Evolutionary conservation across 192 early-diverging fungal species (phyloP).

Genomic region (Chytriomyces sp.): DNA sequence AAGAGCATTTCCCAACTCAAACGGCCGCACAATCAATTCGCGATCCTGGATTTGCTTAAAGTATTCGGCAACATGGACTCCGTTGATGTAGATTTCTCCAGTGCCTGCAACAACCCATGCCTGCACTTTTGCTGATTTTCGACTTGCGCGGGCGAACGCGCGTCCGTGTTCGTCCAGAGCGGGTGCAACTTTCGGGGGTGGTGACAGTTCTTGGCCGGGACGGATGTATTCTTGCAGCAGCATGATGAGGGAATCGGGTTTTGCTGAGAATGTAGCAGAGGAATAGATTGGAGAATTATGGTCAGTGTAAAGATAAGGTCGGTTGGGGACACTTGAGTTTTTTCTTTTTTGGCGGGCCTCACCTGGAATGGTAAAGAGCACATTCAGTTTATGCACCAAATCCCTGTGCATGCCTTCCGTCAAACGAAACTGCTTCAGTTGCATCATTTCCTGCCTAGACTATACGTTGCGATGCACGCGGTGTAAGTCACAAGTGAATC

Average conservation of each 20-base stretch:
- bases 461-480: slow-evolving; percentile 5
- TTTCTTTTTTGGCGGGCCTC: not conserved
- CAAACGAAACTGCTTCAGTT: slow-evolving; percentile 38
- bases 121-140: slow-evolving; percentile 80
- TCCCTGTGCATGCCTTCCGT: slow-evolving; percentile 38
- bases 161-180: slow-evolving; percentile 73
- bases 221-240: slow-evolving; percentile 41
- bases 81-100: slow-evolving; percentile 74
- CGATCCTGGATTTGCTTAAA: slow-evolving; percentile 72
- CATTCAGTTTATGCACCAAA: slow-evolving; percentile 53
- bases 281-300: too few species aligned
- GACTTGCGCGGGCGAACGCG: slow-evolving; percentile 73
- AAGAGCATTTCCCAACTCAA: slow-evolving; percentile 67
- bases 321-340: too few species aligned
- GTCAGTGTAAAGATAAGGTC: too few species aligned
- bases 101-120: slow-evolving; percentile 76
- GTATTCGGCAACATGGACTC: slow-evolving; percentile 72
- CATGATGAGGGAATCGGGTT: slow-evolving; percentile 9
- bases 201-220: slow-evolving; percentile 33
- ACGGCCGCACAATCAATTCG: slow-evolving; percentile 74
- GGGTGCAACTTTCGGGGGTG: not conserved
- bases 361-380: slow-evolving; percentile 46
- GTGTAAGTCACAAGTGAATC: slow-evolving; percentile 32
- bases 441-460: slow-evolving; percentile 35
- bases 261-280: not conserved